These are phyloP conservation scores for Colletotrichum shisoi DNA, from an alignment of 2,329 filamentous ascomycete species.

Conservation along the genomic window DNA sequence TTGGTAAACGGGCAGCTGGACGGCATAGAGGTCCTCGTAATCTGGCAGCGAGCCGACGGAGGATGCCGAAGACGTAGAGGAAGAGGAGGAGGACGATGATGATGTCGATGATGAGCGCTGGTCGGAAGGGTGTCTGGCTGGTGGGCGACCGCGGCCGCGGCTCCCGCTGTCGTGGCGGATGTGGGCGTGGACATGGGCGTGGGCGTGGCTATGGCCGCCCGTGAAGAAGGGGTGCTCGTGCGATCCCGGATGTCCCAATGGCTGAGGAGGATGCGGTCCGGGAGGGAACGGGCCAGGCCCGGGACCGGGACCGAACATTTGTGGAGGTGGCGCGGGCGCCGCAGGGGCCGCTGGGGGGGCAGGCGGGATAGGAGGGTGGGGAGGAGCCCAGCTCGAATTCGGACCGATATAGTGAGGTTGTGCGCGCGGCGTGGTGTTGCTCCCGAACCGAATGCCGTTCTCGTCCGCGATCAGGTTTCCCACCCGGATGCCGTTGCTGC, in stretches of 20 bases:
- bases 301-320: constrained; percentile 17
- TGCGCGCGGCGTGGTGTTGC: constrained; percentile 32
- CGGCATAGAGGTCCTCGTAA: constrained; percentile 59
- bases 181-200: constrained; percentile 18
- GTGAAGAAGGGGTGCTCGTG: constrained; percentile 35
- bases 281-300: constrained; percentile 4
- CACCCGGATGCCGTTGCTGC: constrained; percentile 57
- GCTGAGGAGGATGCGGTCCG: not conserved
- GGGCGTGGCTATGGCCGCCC: constrained; percentile 16
- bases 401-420: constrained; percentile 28
- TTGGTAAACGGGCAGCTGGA: constrained; percentile 58
- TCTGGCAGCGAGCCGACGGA: constrained; percentile 64
- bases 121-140: constrained; percentile 39
- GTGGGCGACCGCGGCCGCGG: constrained; percentile 36
- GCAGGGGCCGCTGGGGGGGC: not conserved
- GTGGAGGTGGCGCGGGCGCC: not conserved
- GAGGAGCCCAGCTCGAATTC: constrained; percentile 18
- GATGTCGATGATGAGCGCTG: constrained; percentile 47
- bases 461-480: constrained; percentile 55
- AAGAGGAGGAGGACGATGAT: constrained; percentile 50
- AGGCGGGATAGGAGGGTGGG: not conserved
- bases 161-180: constrained; percentile 29
- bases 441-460: constrained; percentile 48
- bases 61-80: constrained; percentile 47
- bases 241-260: constrained; percentile 11